Conservation (phyloP, 495 filamentous ascomycete genomes). For the Aspergillus homomorphus region DNA sequence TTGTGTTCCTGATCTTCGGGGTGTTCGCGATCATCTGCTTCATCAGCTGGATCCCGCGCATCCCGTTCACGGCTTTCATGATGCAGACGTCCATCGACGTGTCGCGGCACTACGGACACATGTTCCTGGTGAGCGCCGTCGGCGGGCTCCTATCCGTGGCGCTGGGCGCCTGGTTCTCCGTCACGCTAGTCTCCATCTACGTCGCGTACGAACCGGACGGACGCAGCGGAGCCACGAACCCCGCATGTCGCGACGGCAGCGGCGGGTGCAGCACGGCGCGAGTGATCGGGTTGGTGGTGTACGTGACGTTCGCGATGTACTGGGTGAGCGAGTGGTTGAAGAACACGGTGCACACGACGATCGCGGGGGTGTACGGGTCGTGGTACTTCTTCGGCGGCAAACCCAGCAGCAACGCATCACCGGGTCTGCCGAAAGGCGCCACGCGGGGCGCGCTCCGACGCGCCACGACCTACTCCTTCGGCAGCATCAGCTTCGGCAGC, state of each 20-base stretch:
- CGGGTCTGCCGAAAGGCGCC: slow-evolving; percentile 64
- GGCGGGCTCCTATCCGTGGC: slow-evolving; percentile 72
- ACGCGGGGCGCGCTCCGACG: slow-evolving; percentile 72
- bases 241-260: slow-evolving; percentile 58
- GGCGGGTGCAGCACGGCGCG: slow-evolving; percentile 71
- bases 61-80: slow-evolving; percentile 88
- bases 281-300: slow-evolving; percentile 80
- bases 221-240: slow-evolving; percentile 40
- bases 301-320: slow-evolving; percentile 85
- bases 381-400: slow-evolving; percentile 83
- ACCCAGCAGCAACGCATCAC: too few species aligned
- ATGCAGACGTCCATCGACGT: slow-evolving; percentile 85
- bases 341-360: slow-evolving; percentile 84
- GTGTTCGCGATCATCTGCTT: slow-evolving; percentile 78
- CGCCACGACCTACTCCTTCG: slow-evolving; percentile 84
- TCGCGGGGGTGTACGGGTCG: slow-evolving; percentile 83
- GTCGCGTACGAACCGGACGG: slow-evolving; percentile 68
- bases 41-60: slow-evolving; percentile 79
- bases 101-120: slow-evolving; percentile 74
- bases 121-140: slow-evolving; percentile 78
- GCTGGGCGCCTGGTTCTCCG: slow-evolving; percentile 66
- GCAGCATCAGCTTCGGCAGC: slow-evolving; percentile 82
- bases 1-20: slow-evolving; percentile 80
- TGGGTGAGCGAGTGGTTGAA: slow-evolving; percentile 93
- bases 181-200: slow-evolving; percentile 65